These are phyloP conservation scores for Carex parvula DNA, from an alignment of 176 grass and related monocot genomes.

Conservation along the genomic window DNA sequence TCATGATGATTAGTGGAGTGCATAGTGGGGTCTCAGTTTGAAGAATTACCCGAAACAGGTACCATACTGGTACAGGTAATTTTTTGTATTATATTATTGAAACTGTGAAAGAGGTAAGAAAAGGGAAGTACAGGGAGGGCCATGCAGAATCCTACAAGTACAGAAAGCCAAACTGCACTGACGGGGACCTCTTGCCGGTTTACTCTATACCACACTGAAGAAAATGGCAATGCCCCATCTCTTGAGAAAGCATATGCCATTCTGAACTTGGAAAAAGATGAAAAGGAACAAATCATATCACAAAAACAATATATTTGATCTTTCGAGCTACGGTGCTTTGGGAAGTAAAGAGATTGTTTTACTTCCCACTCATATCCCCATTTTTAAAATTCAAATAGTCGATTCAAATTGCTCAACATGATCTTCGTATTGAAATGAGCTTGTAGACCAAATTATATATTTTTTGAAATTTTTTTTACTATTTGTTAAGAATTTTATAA, in stretches of 20 bases:
- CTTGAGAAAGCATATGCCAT: constrained; percentile 74
- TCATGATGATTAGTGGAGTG: neutral
- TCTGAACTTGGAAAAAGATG: constrained; percentile 20
- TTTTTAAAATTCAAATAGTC: too few relatives aligned
- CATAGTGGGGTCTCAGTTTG: neutral
- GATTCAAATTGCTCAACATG: too few relatives aligned
- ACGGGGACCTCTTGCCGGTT: constrained; percentile 60
- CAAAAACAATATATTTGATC: neutral
- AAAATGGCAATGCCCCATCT: constrained; percentile 65
- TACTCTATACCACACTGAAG: constrained; percentile 41
- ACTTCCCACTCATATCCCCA: too few relatives aligned
- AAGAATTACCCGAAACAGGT: neutral
- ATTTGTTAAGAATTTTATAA: too few relatives aligned
- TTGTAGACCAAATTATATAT: too few relatives aligned
- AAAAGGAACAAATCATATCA: neutral
- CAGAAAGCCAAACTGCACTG: constrained; percentile 73
- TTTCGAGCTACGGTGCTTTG: too few relatives aligned
- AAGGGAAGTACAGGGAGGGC: constrained; percentile 38
- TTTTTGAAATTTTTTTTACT: too few relatives aligned
- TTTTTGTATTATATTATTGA: too few relatives aligned
- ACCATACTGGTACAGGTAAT: neutral
- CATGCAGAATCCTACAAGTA: constrained; percentile 50
- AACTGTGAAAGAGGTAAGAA: neutral
- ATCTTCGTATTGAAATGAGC: too few relatives aligned
- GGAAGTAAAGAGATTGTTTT: too few relatives aligned